phyloP scores from a whole-genome alignment of 2,329 filamentous ascomycete genomes.

The Emmonsiellopsis sp. region DNA sequence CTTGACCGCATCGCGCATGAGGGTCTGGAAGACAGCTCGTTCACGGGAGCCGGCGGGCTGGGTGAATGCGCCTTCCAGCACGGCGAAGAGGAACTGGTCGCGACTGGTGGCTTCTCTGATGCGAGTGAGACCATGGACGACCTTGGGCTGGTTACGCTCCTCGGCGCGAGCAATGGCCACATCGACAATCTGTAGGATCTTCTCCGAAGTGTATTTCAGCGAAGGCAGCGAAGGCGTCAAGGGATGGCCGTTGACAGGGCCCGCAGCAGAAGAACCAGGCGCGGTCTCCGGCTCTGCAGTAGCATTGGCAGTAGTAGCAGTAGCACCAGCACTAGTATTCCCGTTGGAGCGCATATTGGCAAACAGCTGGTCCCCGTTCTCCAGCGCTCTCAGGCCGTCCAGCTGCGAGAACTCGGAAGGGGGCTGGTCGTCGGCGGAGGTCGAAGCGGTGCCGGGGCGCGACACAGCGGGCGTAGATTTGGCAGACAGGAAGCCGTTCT shows the following conservation, averaged over 20 bases:
- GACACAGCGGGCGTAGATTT: slow-evolving; percentile 9
- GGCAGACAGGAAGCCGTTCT: slow-evolving; percentile 9
- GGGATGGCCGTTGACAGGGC: slow-evolving; percentile 4
- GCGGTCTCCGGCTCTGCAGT: slow-evolving; percentile 12
- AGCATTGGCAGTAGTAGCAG: slow-evolving; percentile 1
- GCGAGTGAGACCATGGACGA: slow-evolving; percentile 20
- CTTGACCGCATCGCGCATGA: slow-evolving; percentile 21
- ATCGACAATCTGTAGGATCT: slow-evolving; percentile 19
- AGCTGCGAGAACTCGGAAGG: slow-evolving; percentile 4
- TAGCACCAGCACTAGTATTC: background rate
- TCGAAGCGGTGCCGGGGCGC: slow-evolving; percentile 12
- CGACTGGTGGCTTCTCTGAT: slow-evolving; percentile 19
- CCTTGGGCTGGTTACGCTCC: slow-evolving; percentile 19
- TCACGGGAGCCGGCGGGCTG: slow-evolving; percentile 18
- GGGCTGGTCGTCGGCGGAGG: slow-evolving; percentile 8
- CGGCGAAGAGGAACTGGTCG: slow-evolving; percentile 24
- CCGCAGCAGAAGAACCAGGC: slow-evolving; percentile 1
- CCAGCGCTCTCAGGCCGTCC: background rate
- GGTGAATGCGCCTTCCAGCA: slow-evolving; percentile 21
- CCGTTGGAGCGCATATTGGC: slow-evolving; percentile 2
- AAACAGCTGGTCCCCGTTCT: background rate
- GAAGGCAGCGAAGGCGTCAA: slow-evolving; percentile 13
- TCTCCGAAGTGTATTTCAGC: slow-evolving; percentile 19
- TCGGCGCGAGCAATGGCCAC: slow-evolving; percentile 19
- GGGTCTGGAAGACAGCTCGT: slow-evolving; percentile 20